These are phyloP conservation scores for Stipa capillata DNA, from an alignment of 176 grass and related monocot species.

Conservation along the genomic window DNA sequence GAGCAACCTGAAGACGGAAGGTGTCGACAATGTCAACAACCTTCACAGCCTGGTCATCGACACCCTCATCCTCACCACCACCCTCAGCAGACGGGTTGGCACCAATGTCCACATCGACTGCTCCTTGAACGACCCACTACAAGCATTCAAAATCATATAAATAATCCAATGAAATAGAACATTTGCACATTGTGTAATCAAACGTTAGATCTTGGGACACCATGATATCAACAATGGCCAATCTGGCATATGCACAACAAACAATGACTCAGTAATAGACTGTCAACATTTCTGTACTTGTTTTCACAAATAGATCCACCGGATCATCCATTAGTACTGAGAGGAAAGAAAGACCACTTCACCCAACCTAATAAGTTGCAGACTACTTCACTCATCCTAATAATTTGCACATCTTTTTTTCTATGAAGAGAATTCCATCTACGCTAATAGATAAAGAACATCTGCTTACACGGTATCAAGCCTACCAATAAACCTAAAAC, in stretches of 20 bases:
- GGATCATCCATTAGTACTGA: not conserved
- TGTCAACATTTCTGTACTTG: not conserved
- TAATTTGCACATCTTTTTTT: not conserved
- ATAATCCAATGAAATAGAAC: not conserved
- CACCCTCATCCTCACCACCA: slow-evolving; percentile 62
- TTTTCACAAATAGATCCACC: not conserved
- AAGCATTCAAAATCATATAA: not conserved
- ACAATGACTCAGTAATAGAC: not conserved
- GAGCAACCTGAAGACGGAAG: slow-evolving; percentile 76
- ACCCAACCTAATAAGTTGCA: not conserved
- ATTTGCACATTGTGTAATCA: not conserved
- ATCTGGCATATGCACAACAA: not conserved
- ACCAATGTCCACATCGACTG: slow-evolving; percentile 75
- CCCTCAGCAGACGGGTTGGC: slow-evolving; percentile 90
- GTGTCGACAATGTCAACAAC: slow-evolving; percentile 95
- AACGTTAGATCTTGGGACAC: not conserved
- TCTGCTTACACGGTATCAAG: not conserved
- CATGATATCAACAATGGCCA: not conserved
- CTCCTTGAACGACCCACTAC: slow-evolving; percentile 84
- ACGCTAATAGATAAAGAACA: no score
- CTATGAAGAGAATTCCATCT: no score
- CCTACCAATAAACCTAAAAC: not conserved
- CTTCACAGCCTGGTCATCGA: slow-evolving; percentile 52
- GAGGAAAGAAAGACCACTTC: not conserved
- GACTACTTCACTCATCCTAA: no score